Percentiles rank a stretch among this genome's conserved stretches.
These are phyloP conservation scores for Rhizopogon vesiculosus DNA, from an alignment of 768 basidiomycete species.

Conservation along the genomic window DNA sequence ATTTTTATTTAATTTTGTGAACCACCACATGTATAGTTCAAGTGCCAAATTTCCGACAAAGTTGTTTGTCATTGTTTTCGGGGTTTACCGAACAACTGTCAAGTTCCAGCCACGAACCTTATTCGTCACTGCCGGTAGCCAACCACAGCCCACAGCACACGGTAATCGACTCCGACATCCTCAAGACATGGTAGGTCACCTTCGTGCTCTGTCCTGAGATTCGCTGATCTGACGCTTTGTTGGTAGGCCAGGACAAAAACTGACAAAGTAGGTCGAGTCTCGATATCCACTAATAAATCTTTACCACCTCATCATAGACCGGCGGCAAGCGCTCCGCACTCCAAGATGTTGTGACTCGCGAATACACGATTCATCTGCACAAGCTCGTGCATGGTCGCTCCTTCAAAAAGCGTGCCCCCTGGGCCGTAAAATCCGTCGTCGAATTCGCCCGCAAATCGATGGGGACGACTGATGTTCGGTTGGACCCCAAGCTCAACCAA, in stretches of 20 bases:
- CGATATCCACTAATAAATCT: neutral
- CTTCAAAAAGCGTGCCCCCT: constrained; percentile 97
- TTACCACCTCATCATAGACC: constrained; percentile 34
- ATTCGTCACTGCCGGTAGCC: constrained; percentile 34
- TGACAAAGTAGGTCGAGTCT: constrained; percentile 28
- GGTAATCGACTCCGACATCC: constrained; percentile 55
- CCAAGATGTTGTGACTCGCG: no score
- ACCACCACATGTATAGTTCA: no score
- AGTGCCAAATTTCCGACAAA: no score
- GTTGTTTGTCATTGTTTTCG: constrained; percentile 12
- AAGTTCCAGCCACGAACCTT: constrained; percentile 62
- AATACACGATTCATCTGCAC: constrained; percentile 97
- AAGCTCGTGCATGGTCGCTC: constrained; percentile 88
- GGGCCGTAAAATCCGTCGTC: constrained; percentile 92
- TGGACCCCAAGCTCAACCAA: constrained; percentile 97
- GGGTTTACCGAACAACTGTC: no score
- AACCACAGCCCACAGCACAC: constrained; percentile 28
- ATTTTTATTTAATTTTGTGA: no score
- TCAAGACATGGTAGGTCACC: constrained; percentile 59
- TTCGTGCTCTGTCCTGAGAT: neutral
- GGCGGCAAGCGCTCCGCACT: constrained; percentile 94
- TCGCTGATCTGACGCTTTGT: constrained; percentile 6
- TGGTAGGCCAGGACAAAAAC: constrained; percentile 38
- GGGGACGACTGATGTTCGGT: constrained; percentile 91
- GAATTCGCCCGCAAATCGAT: constrained; percentile 91